Base-by-base conservation (phyloP, 1,284 basidiomycete species). In the Wallemia ichthyophaga region DNA sequence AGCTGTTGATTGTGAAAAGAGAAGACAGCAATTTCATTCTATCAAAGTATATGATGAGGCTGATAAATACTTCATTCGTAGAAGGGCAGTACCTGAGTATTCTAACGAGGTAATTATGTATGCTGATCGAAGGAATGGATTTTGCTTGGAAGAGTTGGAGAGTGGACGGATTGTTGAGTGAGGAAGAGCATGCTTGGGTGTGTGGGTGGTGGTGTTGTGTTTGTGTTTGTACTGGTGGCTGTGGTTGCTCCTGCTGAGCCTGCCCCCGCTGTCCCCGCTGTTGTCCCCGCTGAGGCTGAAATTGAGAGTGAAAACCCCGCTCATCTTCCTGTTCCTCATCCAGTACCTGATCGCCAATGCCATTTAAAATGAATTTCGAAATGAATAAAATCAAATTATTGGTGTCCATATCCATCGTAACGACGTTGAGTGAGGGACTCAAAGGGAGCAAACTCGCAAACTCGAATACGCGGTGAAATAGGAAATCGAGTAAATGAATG, bases 41-140 rank as follows among this genome's bases (percentile, higher is more conserved):
- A 70, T 98, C 92, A 70, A 98, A 96, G 70, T 96, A 98, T 57
- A 96, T 89, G 59, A 96, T 75, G 55, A 98, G 74, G 48, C 85
- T 81, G 9, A 96, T 75, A 67, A 98, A 98, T 54, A 98, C 92
- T 67, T 96, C 87, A 72, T 96, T 98, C 54, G 91, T 92, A 1
- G 91, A 91, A 1, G 92, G 92, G 69, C 92, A 98, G 69, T 98
- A 98, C 68, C 92, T 95, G 70, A 95, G 79, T 63, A 98, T 98
- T 48, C 92, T 81, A 27, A 92, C 73, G 11, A 98, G 78, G 68
- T 98, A 98, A 1, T 85, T 80, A 69, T 96, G 91, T 66, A 98
- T 85, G 25, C 83, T 78, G 68, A 98, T 96, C 28, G 85, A 85
- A 9, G 92, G 92, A 27, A 96, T 78, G 69, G 95, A 92, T 26